Evolutionary conservation across 75 land plant genomes (phyloP), one percentile per base, ranked within the genome.

Genomic region (Cryptomeria japonica): DNA sequence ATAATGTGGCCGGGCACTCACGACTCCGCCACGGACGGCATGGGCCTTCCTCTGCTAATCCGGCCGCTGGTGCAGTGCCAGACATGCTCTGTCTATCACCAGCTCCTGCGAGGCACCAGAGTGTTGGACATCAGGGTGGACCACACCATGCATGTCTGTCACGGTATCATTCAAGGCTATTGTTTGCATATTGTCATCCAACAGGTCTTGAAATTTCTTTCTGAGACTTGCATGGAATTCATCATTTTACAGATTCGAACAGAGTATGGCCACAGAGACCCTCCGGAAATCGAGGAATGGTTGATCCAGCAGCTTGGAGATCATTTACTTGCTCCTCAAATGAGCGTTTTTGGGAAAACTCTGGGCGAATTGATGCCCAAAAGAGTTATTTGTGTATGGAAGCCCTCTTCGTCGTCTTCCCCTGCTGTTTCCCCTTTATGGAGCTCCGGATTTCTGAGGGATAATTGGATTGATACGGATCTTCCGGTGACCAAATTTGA

Each of bases 1-100:
- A 72, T 92, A 28, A 76, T 92, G 28, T 92, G 93, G 92, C 93
- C 93, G 6, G 92, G 92, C 4, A 90, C 93, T 1, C 93, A 92
- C 89, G 87, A 92, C 55, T 92, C 93, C 9, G 93, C 93, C 84
- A 92, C 93, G 1, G 64, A 90, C 73, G 78, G 77, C 86, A 92
- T 92, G n/a, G 93, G 93, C 22, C 42, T 92, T 34, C 85, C 87
- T 0, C 15, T 61, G 28, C 31, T 92, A 3, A 86, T 89, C 1
- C 85, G 93, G 1, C 93, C 93, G 0, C 88, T 92, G 39, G 93
- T 91, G 28, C 92, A 88, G 56, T 92, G 93, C 80, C 93, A 92
- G 87, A 83, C 37, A 10, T 84, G 88, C 51, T 92, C 93, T 16
- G 34, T 90, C 1, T 92, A 90, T 84, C 34, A 84, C 58, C 93